Base-by-base conservation (phyloP, 108 stramenopile species). In the Skeletonema potamos region DNA sequence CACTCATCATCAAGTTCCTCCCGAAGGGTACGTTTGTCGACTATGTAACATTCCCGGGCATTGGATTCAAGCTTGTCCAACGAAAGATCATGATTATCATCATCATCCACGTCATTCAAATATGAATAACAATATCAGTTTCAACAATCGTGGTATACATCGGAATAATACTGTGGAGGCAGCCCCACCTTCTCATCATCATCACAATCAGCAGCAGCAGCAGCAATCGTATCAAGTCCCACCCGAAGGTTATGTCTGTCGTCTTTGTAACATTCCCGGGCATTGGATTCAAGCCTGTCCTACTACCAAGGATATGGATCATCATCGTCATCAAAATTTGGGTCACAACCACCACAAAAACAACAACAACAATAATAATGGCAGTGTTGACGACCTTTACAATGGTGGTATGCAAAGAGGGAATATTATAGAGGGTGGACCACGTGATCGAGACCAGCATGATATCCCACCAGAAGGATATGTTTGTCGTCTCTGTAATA, bases 1-100 rank as follows among this genome's bases (percentile, higher is more conserved):
- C n/a, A n/a, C n/a, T n/a, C n/a, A n/a, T n/a, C n/a, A n/a, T n/a
- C 64, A 61, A 22, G 58, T 44, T 22, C 30, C 44, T 27, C 76
- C 72, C 32, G 68, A 66, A 18, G 64, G 44, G 15, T 58, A 68
- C 24, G 85, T 79, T 17, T 81, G 67, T n/a, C 85, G 87, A 61
- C 68, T 96, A 6, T 96, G 80, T 68, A 88, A 96, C 7, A 87
- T 90, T 15, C 95, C 96, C 69, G 74, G 96, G 18, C 70, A 88
- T 29, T 92, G 70, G 60, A 84, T 51, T 22, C 48, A 51, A 51
- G 20, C 18, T 22, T 51, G 48, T 24, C 68, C 18, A 22, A 67
- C n/a, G 15, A 18, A 30, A 30, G 33, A 34, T 43, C 77, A 36
- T 24, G 11, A 28, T 22, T 11, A 36, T 46, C 60, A 60, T 48